Percentiles rank a stretch among this genome's conserved stretches.
Conservation (phyloP, 2,329 filamentous ascomycete genomes). For the Sarocladiaceae sp. region DNA sequence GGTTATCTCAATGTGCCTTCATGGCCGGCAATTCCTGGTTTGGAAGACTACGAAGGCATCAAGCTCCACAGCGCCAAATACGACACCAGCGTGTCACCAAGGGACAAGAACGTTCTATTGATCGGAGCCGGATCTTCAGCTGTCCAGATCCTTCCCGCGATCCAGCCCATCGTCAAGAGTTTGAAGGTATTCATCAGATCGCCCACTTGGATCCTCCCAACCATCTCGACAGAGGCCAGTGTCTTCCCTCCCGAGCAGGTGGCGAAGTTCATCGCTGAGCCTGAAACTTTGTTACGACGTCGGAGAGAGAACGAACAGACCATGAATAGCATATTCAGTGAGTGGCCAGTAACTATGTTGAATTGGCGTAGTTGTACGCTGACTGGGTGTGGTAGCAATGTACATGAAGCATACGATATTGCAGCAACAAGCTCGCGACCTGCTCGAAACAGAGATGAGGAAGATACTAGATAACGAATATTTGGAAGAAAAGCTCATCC, state of each 20-base stretch:
- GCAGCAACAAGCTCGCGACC: too few relatives aligned
- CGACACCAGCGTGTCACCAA: slow-evolving; percentile 28
- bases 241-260: too few relatives aligned
- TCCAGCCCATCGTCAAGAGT: not conserved
- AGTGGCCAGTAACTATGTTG: too few relatives aligned
- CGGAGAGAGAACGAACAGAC: too few relatives aligned
- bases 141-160: not conserved
- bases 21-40: slow-evolving; percentile 44
- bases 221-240: slow-evolving; percentile 19
- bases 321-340: too few relatives aligned
- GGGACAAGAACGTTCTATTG: slow-evolving; percentile 48
- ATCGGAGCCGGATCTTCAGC: slow-evolving; percentile 52
- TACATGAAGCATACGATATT: too few relatives aligned
- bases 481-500: too few relatives aligned
- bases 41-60: slow-evolving; percentile 42
- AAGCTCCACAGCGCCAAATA: slow-evolving; percentile 50
- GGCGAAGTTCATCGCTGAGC: slow-evolving; percentile 36
- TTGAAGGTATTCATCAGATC: slow-evolving; percentile 44
- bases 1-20: slow-evolving; percentile 32
- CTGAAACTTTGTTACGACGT: slow-evolving; percentile 38
- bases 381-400: too few relatives aligned
- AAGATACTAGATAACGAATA: too few relatives aligned
- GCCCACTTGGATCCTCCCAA: slow-evolving; percentile 48
- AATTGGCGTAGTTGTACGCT: too few relatives aligned
- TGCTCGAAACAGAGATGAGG: too few relatives aligned